Conservation (phyloP, 768 basidiomycete species). For the Suillus paluster region DNA sequence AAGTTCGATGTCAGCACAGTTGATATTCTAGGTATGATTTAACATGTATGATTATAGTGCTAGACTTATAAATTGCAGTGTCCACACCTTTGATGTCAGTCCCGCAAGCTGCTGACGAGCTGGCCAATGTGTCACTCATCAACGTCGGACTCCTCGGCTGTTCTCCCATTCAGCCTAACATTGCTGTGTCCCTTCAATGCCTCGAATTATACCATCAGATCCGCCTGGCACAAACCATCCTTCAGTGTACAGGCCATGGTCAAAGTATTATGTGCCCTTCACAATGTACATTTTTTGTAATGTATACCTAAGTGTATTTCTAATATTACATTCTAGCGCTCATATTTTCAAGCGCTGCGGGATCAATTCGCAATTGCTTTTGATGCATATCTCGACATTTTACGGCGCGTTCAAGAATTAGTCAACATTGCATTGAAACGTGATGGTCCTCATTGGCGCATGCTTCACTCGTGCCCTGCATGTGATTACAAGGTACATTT, state of each 20-base stretch:
- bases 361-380: slow-evolving; percentile 35
- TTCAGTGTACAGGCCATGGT: not conserved
- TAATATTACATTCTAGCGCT: slow-evolving; percentile 17
- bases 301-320: slow-evolving; percentile 22
- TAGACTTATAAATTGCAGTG: too few relatives aligned
- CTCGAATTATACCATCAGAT: too few relatives aligned
- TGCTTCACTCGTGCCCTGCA: slow-evolving; percentile 37
- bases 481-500: slow-evolving; percentile 39
- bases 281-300: slow-evolving; percentile 26
- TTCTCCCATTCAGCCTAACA: too few relatives aligned
- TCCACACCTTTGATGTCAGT: too few relatives aligned
- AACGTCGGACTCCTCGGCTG: too few relatives aligned
- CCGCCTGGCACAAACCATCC: too few relatives aligned
- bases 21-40: too few relatives aligned
- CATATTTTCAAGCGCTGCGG: not conserved
- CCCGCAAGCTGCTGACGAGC: too few relatives aligned
- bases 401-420: slow-evolving; percentile 17
- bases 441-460: slow-evolving; percentile 34
- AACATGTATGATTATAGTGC: too few relatives aligned
- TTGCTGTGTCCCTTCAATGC: too few relatives aligned
- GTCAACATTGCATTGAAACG: slow-evolving; percentile 31
- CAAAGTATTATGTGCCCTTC: slow-evolving; percentile 30
- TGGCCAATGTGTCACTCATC: too few relatives aligned
- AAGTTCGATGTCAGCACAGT: too few relatives aligned
- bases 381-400: slow-evolving; percentile 40